Conservation (phyloP, 257 asterid species). For the Nicotiana paniculata region DNA sequence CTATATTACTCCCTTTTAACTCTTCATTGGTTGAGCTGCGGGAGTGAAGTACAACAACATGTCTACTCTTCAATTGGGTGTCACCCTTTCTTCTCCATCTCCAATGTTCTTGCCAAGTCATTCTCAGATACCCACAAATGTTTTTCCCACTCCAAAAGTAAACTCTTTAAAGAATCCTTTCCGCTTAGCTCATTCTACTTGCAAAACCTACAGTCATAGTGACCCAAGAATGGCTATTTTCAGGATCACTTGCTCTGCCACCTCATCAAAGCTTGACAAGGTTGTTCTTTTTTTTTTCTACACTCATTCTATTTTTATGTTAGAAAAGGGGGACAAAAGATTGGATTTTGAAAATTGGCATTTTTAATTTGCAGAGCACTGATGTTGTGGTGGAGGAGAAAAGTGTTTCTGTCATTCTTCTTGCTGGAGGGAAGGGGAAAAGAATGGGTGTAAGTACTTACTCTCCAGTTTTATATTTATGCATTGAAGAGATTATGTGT, state of each 20-base stretch:
- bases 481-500: not conserved
- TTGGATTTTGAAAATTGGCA: not conserved
- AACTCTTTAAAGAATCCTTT: slow-evolving; percentile 22
- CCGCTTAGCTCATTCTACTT: not conserved
- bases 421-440: slow-evolving; percentile 97
- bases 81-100: slow-evolving; percentile 19
- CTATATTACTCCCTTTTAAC: not conserved
- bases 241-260: slow-evolving; percentile 47
- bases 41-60: slow-evolving; percentile 18
- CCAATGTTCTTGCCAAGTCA: slow-evolving; percentile 24
- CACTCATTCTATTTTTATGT: not conserved
- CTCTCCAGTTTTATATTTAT: not conserved
- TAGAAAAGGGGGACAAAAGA: not conserved
- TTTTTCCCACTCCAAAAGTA: slow-evolving; percentile 1
- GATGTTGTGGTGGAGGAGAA: slow-evolving; percentile 61
- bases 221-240: slow-evolving; percentile 19
- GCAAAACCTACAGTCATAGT: slow-evolving; percentile 24
- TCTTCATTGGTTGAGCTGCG: not conserved
- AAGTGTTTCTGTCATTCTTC: slow-evolving; percentile 85
- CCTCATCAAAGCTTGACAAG: slow-evolving; percentile 26
- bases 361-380: slow-evolving; percentile 31
- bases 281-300: not conserved
- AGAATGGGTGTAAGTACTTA: slow-evolving; percentile 80
- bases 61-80: slow-evolving; percentile 44
- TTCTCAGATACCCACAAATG: slow-evolving; percentile 17